A percentile compares a stretch with the other conserved stretches of the same genome.
phyloP scores from a whole-genome alignment of 2,329 filamentous ascomycete species.

The Lasiodiplodia sp. region DNA sequence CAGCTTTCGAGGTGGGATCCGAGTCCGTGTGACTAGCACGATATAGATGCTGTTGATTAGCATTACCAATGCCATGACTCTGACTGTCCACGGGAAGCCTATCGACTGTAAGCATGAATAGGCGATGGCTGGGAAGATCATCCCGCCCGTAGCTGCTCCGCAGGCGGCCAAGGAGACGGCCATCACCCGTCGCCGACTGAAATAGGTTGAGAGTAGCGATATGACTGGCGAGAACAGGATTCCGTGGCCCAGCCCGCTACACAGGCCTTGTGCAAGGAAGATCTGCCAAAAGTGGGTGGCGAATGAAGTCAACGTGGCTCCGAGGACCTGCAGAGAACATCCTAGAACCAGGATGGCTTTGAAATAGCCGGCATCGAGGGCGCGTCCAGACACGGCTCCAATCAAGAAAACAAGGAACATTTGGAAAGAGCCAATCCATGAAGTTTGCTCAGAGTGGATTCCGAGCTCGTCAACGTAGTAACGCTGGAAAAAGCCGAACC shows the following conservation, averaged over 20 bases:
- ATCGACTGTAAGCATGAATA: constrained; percentile 64
- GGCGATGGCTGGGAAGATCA: constrained; percentile 66
- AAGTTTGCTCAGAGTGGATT: constrained; percentile 52
- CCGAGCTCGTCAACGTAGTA: constrained; percentile 42
- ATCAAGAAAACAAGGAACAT: constrained; percentile 60
- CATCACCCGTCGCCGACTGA: constrained; percentile 62
- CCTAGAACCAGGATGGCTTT: constrained; percentile 52
- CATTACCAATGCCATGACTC: constrained; percentile 67
- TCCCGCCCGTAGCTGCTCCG: constrained; percentile 67
- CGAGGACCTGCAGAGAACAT: constrained; percentile 52
- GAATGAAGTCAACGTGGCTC: constrained; percentile 60
- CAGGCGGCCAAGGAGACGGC: constrained; percentile 68
- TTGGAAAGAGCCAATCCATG: constrained; percentile 61
- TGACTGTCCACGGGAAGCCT: constrained; percentile 70
- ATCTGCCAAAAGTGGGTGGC: constrained; percentile 58
- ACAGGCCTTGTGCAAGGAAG: constrained; percentile 46
- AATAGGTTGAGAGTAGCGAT: constrained; percentile 60
- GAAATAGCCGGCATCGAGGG: constrained; percentile 61
- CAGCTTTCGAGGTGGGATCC: constrained; percentile 51
- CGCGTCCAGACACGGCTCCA: constrained; percentile 59
- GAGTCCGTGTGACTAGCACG: constrained; percentile 46
- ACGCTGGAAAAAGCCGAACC: constrained; percentile 50
- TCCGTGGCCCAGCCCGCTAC: constrained; percentile 43
- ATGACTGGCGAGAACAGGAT: constrained; percentile 44
- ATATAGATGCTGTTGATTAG: constrained; percentile 54